A percentile compares a stretch with the other conserved stretches of the same genome.
Evolutionary conservation across 2,329 filamentous ascomycete genomes (phyloP).

Genomic region (Epichloe uncinata): DNA sequence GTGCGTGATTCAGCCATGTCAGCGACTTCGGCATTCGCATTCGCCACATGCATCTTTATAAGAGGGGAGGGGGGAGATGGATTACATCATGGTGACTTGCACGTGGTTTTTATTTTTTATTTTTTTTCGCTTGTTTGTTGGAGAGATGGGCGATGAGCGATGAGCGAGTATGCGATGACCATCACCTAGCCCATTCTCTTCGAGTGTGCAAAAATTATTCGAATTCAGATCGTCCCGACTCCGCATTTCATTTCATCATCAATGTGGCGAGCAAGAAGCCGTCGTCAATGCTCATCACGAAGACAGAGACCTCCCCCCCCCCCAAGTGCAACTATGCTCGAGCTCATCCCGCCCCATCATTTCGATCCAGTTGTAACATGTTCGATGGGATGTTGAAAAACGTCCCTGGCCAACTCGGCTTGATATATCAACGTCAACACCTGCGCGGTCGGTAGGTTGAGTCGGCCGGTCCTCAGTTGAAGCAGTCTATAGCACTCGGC

Average conservation of each 20-base stretch:
- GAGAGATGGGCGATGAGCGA: too few relatives aligned
- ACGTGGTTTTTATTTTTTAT: too few relatives aligned
- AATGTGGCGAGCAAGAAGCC: neutral
- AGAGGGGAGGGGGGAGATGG: neutral
- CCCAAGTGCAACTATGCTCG: neutral
- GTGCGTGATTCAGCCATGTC: too few relatives aligned
- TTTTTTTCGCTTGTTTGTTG: too few relatives aligned
- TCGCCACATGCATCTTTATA: neutral
- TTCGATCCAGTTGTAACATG: neutral
- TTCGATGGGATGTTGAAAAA: neutral
- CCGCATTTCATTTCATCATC: neutral
- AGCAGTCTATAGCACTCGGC: conserved; percentile 1
- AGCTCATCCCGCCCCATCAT: too few relatives aligned
- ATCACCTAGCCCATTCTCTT: too few relatives aligned
- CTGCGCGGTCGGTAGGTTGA: neutral
- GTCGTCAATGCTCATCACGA: too few relatives aligned
- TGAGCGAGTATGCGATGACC: too few relatives aligned
- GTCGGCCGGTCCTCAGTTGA: neutral
- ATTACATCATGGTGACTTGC: neutral
- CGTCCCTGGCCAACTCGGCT: conserved; percentile 1
- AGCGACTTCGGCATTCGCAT: too few relatives aligned
- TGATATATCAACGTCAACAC: conserved; percentile 2
- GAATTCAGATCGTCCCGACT: neutral
- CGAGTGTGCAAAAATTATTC: too few relatives aligned
- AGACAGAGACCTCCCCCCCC: too few relatives aligned